A percentile compares a stretch with the other conserved stretches of the same genome.
These are phyloP conservation scores for Colletotrichum lentis DNA, from an alignment of 2,329 filamentous ascomycete genomes.

Conservation along the genomic window DNA sequence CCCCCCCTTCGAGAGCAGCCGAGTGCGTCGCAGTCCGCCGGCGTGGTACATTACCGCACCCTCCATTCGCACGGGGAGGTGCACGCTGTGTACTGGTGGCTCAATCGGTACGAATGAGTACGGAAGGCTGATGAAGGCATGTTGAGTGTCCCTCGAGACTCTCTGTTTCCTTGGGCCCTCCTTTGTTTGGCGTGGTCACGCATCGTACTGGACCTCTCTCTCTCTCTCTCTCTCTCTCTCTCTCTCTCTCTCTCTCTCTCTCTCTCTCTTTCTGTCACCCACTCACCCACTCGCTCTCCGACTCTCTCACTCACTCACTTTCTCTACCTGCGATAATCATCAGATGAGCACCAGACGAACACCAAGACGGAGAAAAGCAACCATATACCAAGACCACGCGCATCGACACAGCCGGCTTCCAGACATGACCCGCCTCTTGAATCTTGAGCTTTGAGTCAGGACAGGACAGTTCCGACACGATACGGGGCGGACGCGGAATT, in stretches of 20 bases:
- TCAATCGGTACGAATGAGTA: too few relatives aligned
- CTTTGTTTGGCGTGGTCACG: background rate
- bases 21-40: slow-evolving; percentile 1
- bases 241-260: too few relatives aligned
- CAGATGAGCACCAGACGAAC: background rate
- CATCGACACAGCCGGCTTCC: background rate
- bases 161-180: background rate
- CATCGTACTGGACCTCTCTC: too few relatives aligned
- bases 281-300: too few relatives aligned
- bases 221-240: too few relatives aligned
- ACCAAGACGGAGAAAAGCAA: background rate
- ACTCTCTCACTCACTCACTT: too few relatives aligned
- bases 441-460: background rate
- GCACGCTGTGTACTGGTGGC: too few relatives aligned
- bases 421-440: background rate
- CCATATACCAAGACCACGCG: background rate
- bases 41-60: background rate
- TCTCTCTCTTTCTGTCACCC: too few relatives aligned
- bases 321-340: too few relatives aligned
- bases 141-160: background rate
- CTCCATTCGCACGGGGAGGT: too few relatives aligned
- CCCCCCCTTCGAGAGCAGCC: background rate
- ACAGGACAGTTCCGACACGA: background rate
- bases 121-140: background rate
- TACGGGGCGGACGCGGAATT: background rate